A percentile compares a stretch with the other conserved stretches of the same genome.
Evolutionary conservation across 306 rosid genomes (phyloP).

Genomic region (Trichosanthes truncata): DNA sequence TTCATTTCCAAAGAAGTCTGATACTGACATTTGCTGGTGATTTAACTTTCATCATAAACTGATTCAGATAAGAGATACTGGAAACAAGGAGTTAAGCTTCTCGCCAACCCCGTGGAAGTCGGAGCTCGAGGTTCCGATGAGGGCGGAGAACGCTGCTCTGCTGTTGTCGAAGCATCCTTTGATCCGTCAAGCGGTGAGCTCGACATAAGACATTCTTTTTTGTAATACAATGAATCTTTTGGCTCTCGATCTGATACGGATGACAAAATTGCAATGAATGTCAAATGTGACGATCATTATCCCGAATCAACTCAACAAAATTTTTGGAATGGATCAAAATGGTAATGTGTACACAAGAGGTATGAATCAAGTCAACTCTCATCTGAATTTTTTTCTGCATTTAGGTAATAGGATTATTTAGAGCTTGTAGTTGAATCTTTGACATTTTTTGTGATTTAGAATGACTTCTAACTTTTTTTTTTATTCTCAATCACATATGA

Average conservation of each 20-base stretch:
- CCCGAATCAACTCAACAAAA: background rate
- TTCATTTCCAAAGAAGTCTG: background rate
- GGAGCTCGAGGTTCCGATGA: slow-evolving; percentile 17
- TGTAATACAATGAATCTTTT: slow-evolving; percentile 9
- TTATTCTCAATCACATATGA: background rate
- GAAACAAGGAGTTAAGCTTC: slow-evolving; percentile 95
- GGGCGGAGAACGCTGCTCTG: slow-evolving; percentile 25
- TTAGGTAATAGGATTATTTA: background rate
- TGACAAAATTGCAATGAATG: background rate
- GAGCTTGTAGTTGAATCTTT: background rate
- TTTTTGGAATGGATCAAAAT: background rate
- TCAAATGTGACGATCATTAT: background rate
- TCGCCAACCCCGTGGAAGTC: slow-evolving; percentile 51
- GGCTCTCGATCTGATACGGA: background rate
- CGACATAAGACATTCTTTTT: slow-evolving; percentile 25
- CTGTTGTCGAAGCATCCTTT: slow-evolving; percentile 49
- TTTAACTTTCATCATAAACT: slow-evolving; percentile 1
- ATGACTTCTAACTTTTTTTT: background rate
- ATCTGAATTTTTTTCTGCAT: background rate
- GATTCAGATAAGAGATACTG: slow-evolving; percentile 72
- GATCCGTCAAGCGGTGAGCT: slow-evolving; percentile 61
- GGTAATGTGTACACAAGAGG: background rate
- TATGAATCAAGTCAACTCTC: background rate
- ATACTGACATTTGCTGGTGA: background rate
- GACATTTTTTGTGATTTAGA: background rate